Conservation (phyloP, 371 early-diverging fungal genomes). For the Dichotomocladium elegans region DNA sequence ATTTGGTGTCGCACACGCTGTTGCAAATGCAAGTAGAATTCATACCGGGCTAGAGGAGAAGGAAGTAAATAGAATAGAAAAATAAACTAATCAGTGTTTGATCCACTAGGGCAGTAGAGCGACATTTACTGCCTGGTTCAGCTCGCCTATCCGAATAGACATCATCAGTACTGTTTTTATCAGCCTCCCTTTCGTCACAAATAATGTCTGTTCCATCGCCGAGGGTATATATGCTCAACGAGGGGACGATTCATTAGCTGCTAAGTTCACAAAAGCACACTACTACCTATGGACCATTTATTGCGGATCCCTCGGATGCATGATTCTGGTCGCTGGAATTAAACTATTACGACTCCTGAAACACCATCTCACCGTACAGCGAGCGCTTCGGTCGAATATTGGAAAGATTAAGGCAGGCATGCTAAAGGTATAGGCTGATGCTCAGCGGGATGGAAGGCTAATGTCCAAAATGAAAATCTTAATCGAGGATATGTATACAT, state of each 20-base stretch:
- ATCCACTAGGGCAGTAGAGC: constrained; percentile 24
- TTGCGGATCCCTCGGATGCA: constrained; percentile 13
- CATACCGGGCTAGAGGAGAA: neutral
- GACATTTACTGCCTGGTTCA: constrained; percentile 19
- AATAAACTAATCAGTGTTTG: too few relatives aligned
- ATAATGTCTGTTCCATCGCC: constrained; percentile 26
- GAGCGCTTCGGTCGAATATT: constrained; percentile 14
- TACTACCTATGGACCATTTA: constrained; percentile 31
- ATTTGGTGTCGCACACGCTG: constrained; percentile 39
- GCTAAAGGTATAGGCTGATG: constrained; percentile 18
- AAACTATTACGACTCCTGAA: constrained; percentile 17
- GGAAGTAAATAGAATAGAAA: too few relatives aligned
- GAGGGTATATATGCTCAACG: constrained; percentile 25
- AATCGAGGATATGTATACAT: too few relatives aligned
- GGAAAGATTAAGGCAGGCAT: constrained; percentile 24
- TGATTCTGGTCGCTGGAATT: constrained; percentile 23
- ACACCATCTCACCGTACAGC: constrained; percentile 18
- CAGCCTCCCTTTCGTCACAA: constrained; percentile 26
- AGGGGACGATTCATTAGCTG: constrained; percentile 15
- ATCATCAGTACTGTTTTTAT: constrained; percentile 16
- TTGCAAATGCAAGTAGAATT: constrained; percentile 32
- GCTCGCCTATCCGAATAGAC: constrained; percentile 16
- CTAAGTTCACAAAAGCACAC: constrained; percentile 19
- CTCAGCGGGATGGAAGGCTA: constrained; percentile 5
- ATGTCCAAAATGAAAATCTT: constrained; percentile 1